Evolutionary conservation across 139 green algal species (phyloP).

Genomic region (Chlamydomonas sp.): DNA sequence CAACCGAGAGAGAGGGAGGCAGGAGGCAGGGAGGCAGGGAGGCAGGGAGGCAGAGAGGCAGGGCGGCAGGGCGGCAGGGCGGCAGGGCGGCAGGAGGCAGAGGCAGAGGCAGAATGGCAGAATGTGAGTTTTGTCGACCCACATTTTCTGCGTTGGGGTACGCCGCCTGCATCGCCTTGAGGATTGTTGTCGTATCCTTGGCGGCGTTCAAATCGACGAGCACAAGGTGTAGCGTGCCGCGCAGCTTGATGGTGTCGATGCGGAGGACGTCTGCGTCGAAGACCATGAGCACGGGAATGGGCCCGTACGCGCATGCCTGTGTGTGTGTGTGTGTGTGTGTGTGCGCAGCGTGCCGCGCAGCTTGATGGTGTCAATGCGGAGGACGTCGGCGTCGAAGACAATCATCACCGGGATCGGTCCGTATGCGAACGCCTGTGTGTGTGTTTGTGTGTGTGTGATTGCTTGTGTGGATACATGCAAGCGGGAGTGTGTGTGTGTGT

Average conservation of each 20-base stretch:
- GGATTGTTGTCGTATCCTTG: conserved; percentile 67
- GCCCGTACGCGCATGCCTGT: conserved; percentile 62
- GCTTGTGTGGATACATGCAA: no score
- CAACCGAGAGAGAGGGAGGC: no score
- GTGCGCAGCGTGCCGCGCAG: conserved; percentile 26
- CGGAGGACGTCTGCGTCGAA: conserved; percentile 52
- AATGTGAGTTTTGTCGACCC: background rate
- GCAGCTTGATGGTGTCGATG: conserved; percentile 24
- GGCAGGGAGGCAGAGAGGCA: no score
- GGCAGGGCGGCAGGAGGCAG: no score
- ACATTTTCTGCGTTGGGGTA: conserved; percentile 36
- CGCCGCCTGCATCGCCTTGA: conserved; percentile 47
- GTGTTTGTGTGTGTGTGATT: no score
- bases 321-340: no score
- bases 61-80: no score
- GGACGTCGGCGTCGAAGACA: conserved; percentile 51
- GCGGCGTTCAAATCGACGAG: conserved; percentile 40
- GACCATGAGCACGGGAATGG: conserved; percentile 47
- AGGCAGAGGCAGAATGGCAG: background rate
- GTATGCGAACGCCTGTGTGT: conserved; percentile 67
- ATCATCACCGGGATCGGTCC: conserved; percentile 48
- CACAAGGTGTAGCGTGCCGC: conserved; percentile 42
- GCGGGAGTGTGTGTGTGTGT: no score
- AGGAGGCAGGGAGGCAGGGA: no score
- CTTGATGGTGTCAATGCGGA: conserved; percentile 29